Conservation (phyloP, 495 filamentous ascomycete genomes). For the Tuber umbilicatum region DNA sequence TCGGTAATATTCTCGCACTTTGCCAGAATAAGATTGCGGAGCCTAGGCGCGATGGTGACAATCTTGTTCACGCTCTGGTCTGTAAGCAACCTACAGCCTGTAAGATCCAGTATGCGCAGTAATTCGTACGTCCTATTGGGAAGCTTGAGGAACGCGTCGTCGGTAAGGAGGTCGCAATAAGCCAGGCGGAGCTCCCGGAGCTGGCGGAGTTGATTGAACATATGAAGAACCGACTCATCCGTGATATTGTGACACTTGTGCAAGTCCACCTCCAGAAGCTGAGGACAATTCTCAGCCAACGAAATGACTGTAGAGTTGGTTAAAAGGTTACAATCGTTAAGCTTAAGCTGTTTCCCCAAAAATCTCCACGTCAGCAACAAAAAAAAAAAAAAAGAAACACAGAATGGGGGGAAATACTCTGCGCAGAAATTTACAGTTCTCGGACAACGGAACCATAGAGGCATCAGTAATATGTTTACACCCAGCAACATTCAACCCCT, state of each 20-base stretch:
- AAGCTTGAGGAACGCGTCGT: conserved; percentile 78
- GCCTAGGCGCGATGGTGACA: conserved; percentile 72
- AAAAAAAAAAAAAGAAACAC: not conserved
- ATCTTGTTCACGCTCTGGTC: conserved; percentile 84
- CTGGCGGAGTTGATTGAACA: conserved; percentile 67
- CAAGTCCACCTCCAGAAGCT: conserved; percentile 93
- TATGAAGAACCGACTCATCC: conserved; percentile 68
- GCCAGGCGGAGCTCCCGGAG: conserved; percentile 83
- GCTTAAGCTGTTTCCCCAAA: conserved; percentile 61
- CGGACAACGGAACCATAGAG: conserved; percentile 72
- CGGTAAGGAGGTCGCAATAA: conserved; percentile 73
- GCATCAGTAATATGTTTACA: conserved; percentile 80
- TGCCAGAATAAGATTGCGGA: conserved; percentile 86
- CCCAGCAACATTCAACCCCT: conserved; percentile 86
- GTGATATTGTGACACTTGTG: conserved; percentile 75
- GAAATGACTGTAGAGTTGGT: conserved; percentile 72
- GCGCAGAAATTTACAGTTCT: conserved; percentile 79
- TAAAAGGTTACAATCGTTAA: conserved; percentile 78
- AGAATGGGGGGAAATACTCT: conserved; percentile 51
- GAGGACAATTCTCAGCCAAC: conserved; percentile 78
- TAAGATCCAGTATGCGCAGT: conserved; percentile 89
- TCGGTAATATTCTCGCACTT: conserved; percentile 94
- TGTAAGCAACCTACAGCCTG: conserved; percentile 70
- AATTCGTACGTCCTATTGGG: conserved; percentile 64
- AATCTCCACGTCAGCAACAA: conserved; percentile 30